A percentile compares a stretch with the other conserved stretches of the same genome.
Evolutionary conservation across 1,284 basidiomycete species (phyloP).

Genomic region (Irpex rosettiformis): DNA sequence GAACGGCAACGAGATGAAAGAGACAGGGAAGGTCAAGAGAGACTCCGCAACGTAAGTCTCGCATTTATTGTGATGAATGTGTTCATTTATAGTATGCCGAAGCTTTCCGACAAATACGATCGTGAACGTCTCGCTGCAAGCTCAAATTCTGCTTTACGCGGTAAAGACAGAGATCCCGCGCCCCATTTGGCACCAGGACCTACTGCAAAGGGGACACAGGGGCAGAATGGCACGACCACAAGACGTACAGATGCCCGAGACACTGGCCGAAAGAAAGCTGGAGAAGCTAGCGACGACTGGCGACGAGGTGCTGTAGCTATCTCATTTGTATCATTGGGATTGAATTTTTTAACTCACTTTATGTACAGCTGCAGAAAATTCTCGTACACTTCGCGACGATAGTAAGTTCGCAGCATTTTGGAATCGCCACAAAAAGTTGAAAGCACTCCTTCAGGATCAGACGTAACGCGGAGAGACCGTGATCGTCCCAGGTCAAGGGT

Average conservation of each 20-base stretch:
- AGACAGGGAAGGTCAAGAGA: constrained; percentile 74
- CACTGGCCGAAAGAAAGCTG: constrained; percentile 60
- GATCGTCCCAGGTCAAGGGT: constrained; percentile 33
- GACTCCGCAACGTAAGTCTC: constrained; percentile 57
- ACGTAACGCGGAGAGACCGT: constrained; percentile 50
- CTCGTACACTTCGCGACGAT: constrained; percentile 53
- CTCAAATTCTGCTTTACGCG: constrained; percentile 42
- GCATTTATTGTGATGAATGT: constrained; percentile 25
- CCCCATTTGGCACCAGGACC: constrained; percentile 51
- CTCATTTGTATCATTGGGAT: not conserved
- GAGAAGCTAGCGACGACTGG: constrained; percentile 77
- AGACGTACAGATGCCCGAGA: constrained; percentile 59
- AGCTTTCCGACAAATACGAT: constrained; percentile 85
- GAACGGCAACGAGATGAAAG: constrained; percentile 63
- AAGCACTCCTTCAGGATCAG: constrained; percentile 35
- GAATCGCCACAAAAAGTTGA: constrained; percentile 4
- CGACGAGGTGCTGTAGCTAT: constrained; percentile 55
- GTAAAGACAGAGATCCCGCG: constrained; percentile 66
- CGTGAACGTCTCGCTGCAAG: constrained; percentile 68
- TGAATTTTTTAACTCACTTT: constrained; percentile 6
- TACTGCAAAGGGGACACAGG: constrained; percentile 40
- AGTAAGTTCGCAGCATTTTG: constrained; percentile 37
- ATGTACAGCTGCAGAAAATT: constrained; percentile 9
- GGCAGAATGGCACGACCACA: constrained; percentile 34
- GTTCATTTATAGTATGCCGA: constrained; percentile 13